Evolutionary conservation across 2,329 filamentous ascomycete genomes (phyloP), one percentile per base, ranked within the genome.

Genomic region (Penicillium sp.): DNA sequence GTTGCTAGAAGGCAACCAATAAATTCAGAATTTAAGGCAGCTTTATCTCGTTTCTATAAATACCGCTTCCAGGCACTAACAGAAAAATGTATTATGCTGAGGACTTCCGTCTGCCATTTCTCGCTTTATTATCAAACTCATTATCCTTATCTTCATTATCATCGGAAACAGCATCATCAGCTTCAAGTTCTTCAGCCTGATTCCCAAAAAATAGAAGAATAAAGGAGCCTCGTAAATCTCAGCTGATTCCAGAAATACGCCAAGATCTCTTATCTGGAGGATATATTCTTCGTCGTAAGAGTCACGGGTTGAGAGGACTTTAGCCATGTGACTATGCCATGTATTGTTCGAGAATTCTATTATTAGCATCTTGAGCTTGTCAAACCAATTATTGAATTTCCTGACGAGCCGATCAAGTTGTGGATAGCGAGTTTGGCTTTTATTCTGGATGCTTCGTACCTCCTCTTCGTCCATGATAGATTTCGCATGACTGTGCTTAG

Each of bases 301-400:
- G 10, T 55, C 43, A 4, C 14, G 52, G 1, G 33, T 21, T 14
- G 42, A 51, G 18, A 55, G 42, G 13, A 31, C 3, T 21, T 51
- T 33, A n/a, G 42, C 28, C 43, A 55, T 51, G 26, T 36, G 34
- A 13, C 8, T 39, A 10, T 51, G 33, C 52, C 52, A 54, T n/a
- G 44, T n/a, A n/a, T 16, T 26, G n/a, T 29, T 31, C 26, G 51
- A 26, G 31, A 51, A 55, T 21, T 55, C 34, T 18, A 44, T 26
- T 9, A 55, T 21, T 2, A 33, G 28, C 21, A 36, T 21, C 3
- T 24, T 34, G 29, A 55, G 52, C 13, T 51, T 42, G 7, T 51
- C 26, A 16, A 51, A 55, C 23, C 14, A 26, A 36, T 19, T 6
- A 28, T 42, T 11, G 24, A 54, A 31, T 34, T 51, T 36, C 13